These are phyloP conservation scores for Chimonanthus salicifolius DNA, from an alignment of 164 flowering plant species.

Conservation along the genomic window DNA sequence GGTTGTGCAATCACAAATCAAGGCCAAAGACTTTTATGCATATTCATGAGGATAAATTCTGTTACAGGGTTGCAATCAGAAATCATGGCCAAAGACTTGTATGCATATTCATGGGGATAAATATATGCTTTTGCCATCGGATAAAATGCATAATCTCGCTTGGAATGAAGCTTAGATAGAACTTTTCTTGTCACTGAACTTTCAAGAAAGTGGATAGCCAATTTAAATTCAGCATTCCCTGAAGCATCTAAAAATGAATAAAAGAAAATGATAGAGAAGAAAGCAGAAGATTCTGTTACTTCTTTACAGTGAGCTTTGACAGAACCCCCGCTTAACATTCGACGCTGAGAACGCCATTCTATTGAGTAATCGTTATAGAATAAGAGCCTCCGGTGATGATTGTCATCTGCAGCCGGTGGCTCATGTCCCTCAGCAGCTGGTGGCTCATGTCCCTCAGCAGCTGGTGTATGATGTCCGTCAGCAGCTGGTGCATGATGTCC, in stretches of 20 bases:
- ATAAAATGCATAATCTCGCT: background rate
- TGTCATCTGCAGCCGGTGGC: background rate
- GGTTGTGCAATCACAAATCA: no score
- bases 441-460: no score
- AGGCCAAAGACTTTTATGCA: background rate
- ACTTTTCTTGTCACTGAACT: background rate
- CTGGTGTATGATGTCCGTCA: background rate
- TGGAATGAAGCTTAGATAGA: background rate
- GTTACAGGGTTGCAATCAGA: no score
- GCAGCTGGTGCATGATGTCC: no score
- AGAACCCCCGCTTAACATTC: slow-evolving; percentile 32
- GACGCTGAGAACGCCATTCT: slow-evolving; percentile 16
- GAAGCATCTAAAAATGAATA: background rate
- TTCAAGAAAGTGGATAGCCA: background rate
- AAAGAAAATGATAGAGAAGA: background rate
- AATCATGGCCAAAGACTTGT: background rate
- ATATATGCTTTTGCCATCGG: no score
- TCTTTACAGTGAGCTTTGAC: slow-evolving; percentile 25
- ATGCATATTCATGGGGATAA: background rate
- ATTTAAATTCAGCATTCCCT: background rate
- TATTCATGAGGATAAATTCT: background rate
- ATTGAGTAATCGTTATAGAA: slow-evolving; percentile 28
- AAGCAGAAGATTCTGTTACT: slow-evolving; percentile 22
- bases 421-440: background rate
- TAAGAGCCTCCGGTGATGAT: slow-evolving; percentile 40